phyloP scores from a whole-genome alignment of 139 green algal genomes.

The Coccomyxa sp. region DNA sequence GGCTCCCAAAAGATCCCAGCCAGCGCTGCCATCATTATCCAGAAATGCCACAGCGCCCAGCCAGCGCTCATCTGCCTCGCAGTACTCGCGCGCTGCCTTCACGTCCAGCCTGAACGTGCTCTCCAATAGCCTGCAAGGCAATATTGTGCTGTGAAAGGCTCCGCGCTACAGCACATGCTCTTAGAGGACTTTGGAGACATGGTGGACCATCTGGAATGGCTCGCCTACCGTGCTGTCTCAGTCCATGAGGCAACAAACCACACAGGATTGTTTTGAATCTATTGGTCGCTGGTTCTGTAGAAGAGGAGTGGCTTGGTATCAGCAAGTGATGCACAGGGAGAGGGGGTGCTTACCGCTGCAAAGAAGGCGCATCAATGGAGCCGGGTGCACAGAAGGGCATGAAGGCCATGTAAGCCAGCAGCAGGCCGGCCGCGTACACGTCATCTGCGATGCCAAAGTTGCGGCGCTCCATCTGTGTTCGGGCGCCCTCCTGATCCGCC shows the following conservation, averaged over 20 bases:
- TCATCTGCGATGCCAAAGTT: conserved; percentile 58
- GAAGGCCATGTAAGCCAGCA: conserved; percentile 53
- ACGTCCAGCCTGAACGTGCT: conserved; percentile 49
- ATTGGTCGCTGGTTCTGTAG: no score
- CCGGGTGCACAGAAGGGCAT: conserved; percentile 44
- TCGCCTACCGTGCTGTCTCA: no score
- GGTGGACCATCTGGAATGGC: no score
- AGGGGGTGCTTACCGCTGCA: conserved; percentile 22
- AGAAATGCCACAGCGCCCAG: conserved; percentile 39
- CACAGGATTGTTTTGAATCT: no score
- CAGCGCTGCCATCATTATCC: conserved; percentile 26
- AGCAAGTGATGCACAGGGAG: no score
- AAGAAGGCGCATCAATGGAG: conserved; percentile 43
- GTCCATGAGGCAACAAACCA: no score
- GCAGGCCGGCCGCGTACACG: conserved; percentile 46
- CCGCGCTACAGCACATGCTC: no score
- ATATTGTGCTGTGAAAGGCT: no score
- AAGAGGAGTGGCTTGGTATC: no score
- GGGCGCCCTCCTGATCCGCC: conserved; percentile 34
- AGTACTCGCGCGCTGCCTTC: conserved; percentile 44
- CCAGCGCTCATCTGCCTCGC: conserved; percentile 54
- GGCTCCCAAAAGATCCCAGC: conserved; percentile 44
- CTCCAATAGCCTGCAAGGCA: conserved; percentile 40
- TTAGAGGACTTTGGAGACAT: no score
- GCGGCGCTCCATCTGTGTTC: conserved; percentile 23